Evolutionary conservation across 345 rosid genomes (phyloP).

Genomic region (Cardamine resedifolia): DNA sequence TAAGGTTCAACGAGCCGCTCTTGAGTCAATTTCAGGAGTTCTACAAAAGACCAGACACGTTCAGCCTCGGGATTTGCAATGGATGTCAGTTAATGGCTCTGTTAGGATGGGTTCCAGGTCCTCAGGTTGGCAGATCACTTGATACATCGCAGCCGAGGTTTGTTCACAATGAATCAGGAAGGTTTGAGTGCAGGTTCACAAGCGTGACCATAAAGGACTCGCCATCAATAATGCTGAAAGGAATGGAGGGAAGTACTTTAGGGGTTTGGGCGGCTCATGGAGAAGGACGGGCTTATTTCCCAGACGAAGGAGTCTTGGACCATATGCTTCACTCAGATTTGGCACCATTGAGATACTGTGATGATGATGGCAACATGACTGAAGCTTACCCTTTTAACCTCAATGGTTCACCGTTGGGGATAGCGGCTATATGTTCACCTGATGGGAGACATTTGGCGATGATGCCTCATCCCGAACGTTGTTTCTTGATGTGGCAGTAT

Average conservation of each 20-base stretch:
- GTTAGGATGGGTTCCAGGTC: constrained; percentile 94
- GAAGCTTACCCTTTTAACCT: constrained; percentile 86
- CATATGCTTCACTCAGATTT: constrained; percentile 62
- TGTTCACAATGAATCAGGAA: constrained; percentile 89
- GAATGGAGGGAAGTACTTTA: constrained; percentile 91
- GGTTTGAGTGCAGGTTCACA: constrained; percentile 89
- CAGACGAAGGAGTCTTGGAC: constrained; percentile 82
- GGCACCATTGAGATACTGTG: constrained; percentile 85
- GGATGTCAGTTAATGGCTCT: constrained; percentile 97
- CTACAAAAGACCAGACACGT: constrained; percentile 77
- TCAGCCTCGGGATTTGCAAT: constrained; percentile 93
- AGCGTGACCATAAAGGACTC: constrained; percentile 74
- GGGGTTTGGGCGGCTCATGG: constrained; percentile 99
- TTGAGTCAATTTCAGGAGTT: constrained; percentile 82
- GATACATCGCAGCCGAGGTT: constrained; percentile 87
- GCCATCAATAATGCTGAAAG: constrained; percentile 88
- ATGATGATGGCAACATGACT: constrained; percentile 77
- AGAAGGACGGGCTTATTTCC: constrained; percentile 93
- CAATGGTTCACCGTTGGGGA: constrained; percentile 95
- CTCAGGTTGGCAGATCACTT: constrained; percentile 79
- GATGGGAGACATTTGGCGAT: constrained; percentile 94
- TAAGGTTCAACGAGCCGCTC: constrained; percentile 74
- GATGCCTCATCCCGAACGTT: constrained; percentile 99
- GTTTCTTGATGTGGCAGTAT: constrained; percentile 98
- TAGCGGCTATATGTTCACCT: constrained; percentile 90